These are phyloP conservation scores for Cajanus cajan DNA, from an alignment of 306 rosid species.

Conservation along the genomic window DNA sequence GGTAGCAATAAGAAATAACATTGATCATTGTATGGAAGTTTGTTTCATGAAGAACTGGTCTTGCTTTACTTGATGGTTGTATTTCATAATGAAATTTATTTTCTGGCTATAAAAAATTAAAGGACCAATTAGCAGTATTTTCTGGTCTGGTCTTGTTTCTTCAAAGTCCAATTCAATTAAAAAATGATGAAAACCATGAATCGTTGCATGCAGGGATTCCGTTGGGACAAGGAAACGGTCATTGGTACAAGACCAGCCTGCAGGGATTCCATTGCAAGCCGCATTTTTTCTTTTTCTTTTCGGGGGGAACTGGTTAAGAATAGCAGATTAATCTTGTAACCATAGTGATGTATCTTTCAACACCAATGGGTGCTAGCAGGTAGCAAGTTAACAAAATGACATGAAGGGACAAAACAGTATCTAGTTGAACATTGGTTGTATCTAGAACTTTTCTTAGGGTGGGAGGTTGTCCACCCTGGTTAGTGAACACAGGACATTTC, in stretches of 20 bases:
- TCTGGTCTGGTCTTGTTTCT: conserved; percentile 8
- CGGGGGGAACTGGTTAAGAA: background rate
- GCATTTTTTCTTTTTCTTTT: background rate
- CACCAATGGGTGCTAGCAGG: background rate
- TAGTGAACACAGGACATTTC: background rate
- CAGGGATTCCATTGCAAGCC: background rate
- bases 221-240: conserved; percentile 12
- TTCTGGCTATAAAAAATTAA: background rate
- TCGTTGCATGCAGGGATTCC: conserved; percentile 24
- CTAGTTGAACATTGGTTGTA: conserved; percentile 2
- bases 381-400: background rate
- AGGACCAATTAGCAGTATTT: background rate
- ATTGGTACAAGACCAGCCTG: conserved; percentile 15
- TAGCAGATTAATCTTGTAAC: conserved; percentile 21
- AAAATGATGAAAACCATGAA: conserved; percentile 23
- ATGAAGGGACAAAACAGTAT: conserved; percentile 4
- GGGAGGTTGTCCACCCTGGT: background rate
- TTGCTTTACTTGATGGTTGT: conserved; percentile 18
- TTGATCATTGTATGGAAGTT: conserved; percentile 22
- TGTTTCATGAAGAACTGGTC: conserved; percentile 21
- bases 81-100: background rate
- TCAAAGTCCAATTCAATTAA: conserved; percentile 5
- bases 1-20: conserved; percentile 19
- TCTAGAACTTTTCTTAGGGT: background rate
- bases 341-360: conserved; percentile 27